Percentiles rank a stretch among this genome's conserved stretches.
Evolutionary conservation across 345 rosid genomes (phyloP).

Genomic region (Lepidium aucheri): DNA sequence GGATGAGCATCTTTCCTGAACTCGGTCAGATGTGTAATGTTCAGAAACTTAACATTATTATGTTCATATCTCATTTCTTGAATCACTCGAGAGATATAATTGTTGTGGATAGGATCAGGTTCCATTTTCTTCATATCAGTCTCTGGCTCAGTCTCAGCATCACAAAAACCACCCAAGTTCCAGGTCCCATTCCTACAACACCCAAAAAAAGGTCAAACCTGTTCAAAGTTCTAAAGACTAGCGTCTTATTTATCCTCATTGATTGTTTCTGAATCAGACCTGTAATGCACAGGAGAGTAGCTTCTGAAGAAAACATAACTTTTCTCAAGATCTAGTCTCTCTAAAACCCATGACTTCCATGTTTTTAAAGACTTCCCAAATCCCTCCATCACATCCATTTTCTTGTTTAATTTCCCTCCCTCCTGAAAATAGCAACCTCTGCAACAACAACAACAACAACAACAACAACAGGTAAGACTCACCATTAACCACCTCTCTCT

Average conservation of each 20-base stretch:
- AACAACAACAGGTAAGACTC: not conserved
- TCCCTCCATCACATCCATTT: slow-evolving; percentile 58
- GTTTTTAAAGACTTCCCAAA: slow-evolving; percentile 58
- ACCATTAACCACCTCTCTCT: not conserved
- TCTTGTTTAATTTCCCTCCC: slow-evolving; percentile 45
- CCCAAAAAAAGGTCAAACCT: not conserved
- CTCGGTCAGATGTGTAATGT: slow-evolving; percentile 65
- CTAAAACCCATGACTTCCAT: slow-evolving; percentile 49
- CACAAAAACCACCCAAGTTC: slow-evolving; percentile 64
- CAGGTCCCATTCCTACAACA: slow-evolving; percentile 58
- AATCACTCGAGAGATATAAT: slow-evolving; percentile 40
- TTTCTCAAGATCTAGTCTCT: slow-evolving; percentile 35
- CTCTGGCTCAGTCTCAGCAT: slow-evolving; percentile 50
- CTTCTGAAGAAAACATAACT: slow-evolving; percentile 65
- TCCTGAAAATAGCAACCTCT: slow-evolving; percentile 77
- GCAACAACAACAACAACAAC: slow-evolving; percentile 12
- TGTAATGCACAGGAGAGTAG: slow-evolving; percentile 77
- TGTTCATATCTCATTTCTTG: slow-evolving; percentile 37
- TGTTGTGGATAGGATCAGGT: slow-evolving; percentile 51
- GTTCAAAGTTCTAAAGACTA: not conserved
- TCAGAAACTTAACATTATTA: slow-evolving; percentile 47
- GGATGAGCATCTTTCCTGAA: slow-evolving; percentile 75
- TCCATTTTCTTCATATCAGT: slow-evolving; percentile 32
- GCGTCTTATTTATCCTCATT: not conserved
- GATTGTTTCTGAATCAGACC: slow-evolving; percentile 28